Evolutionary conservation across 305 asterid genomes (phyloP).

Genomic region (Fraxinus velutina): DNA sequence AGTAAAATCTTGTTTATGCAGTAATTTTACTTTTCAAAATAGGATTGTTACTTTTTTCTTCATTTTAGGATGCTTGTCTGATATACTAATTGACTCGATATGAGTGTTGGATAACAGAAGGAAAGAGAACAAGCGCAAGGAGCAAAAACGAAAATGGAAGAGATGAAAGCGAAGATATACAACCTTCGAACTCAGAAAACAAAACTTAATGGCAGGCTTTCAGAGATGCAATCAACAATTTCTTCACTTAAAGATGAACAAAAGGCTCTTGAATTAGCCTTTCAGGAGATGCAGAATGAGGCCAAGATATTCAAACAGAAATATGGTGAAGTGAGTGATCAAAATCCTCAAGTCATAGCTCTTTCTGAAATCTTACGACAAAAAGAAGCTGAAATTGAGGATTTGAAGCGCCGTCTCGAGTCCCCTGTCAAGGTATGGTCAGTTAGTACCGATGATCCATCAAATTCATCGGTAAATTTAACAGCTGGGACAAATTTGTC

Average conservation of each 20-base stretch:
- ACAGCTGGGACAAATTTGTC: constrained; percentile 8
- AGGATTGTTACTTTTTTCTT: not conserved
- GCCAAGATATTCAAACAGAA: constrained; percentile 36
- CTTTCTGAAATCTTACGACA: constrained; percentile 27
- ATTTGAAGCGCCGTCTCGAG: constrained; percentile 33
- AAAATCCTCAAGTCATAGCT: constrained; percentile 30
- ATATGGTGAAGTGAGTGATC: constrained; percentile 14
- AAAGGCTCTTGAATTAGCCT: constrained; percentile 33
- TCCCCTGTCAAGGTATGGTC: constrained; percentile 30
- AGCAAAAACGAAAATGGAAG: constrained; percentile 47
- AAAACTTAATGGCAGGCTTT: constrained; percentile 39
- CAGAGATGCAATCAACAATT: constrained; percentile 57
- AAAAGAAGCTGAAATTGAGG: constrained; percentile 42
- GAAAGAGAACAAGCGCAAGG: constrained; percentile 32
- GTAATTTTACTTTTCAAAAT: not conserved
- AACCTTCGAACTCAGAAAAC: constrained; percentile 43
- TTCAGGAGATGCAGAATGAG: constrained; percentile 53
- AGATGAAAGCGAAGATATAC: constrained; percentile 43
- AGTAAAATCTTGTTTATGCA: not conserved
- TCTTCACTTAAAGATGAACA: constrained; percentile 62
- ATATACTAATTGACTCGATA: not conserved
- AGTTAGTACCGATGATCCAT: constrained; percentile 34
- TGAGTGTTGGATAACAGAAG: constrained; percentile 9
- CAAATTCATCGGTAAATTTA: constrained; percentile 23
- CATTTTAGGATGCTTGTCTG: not conserved